phyloP scores from a whole-genome alignment of 345 rosid species.

The Ailanthus altissimus region DNA sequence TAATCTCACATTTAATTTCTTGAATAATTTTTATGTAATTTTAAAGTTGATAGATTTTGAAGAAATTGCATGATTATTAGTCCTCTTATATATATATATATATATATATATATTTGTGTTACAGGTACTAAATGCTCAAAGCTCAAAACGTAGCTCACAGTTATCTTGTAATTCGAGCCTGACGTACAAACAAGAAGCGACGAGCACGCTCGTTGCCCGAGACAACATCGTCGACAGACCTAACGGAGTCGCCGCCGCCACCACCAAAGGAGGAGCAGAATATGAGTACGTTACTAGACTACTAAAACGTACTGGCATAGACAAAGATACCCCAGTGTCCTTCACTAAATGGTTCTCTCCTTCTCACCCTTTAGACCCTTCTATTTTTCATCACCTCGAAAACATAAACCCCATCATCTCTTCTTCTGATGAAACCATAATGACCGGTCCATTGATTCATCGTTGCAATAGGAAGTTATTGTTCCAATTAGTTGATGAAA shows the following conservation, averaged over 20 bases:
- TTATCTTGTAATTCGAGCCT: slow-evolving; percentile 63
- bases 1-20: not conserved
- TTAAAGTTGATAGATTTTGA: not conserved
- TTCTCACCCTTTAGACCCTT: slow-evolving; percentile 66
- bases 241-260: slow-evolving; percentile 29
- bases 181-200: slow-evolving; percentile 42
- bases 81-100: slow-evolving; percentile 21
- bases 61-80: not conserved
- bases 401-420: slow-evolving; percentile 12
- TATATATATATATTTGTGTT: not conserved
- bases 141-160: slow-evolving; percentile 55
- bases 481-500: slow-evolving; percentile 66
- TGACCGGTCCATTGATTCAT: slow-evolving; percentile 32
- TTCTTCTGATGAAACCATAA: not conserved
- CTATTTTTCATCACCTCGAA: slow-evolving; percentile 67
- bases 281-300: slow-evolving; percentile 60
- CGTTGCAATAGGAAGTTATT: slow-evolving; percentile 66
- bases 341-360: slow-evolving; percentile 62
- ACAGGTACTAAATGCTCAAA: slow-evolving; percentile 37
- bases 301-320: slow-evolving; percentile 52
- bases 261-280: slow-evolving; percentile 33
- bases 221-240: slow-evolving; percentile 19
- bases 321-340: slow-evolving; percentile 50
- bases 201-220: slow-evolving; percentile 29
- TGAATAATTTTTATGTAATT: not conserved